Base-by-base conservation (phyloP, 2,329 filamentous ascomycete species). In the Leptographium lundbergii region DNA sequence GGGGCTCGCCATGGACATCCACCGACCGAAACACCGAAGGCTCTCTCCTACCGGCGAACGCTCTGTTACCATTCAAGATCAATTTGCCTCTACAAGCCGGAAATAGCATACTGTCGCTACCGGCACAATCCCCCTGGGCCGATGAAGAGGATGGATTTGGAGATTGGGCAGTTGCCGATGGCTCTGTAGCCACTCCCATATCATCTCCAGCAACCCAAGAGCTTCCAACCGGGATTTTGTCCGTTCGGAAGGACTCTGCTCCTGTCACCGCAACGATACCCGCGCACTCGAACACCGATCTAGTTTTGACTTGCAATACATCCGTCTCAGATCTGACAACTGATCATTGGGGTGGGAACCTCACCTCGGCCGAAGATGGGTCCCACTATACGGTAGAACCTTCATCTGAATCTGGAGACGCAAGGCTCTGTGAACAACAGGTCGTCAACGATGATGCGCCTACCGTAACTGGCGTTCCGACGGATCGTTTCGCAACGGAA, bases 1-100 rank as follows among this genome's bases (percentile, higher is more conserved):
- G 81, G 81, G 78, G 77, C 70, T 82, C 80, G 65, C 81, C 81
- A 70, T 83, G 81, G 81, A 75, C 77, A 61, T 73, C 73, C 60
- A 67, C 72, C 67, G 69, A 78, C 65, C 63, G 65, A 47, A 64
- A 68, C 60, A 69, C 9, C 34, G 9, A 42, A 34, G 47, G 52
- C 24, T 19, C 34, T 17, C 25, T 19, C 19, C 39, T 22, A 14
- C 11, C 39, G 25, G 3, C 54, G 19, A 25, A 51, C 24, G 24
- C 17, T 14, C 13, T 11, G 13, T 39, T 47, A 22, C 14, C 56
- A 17, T 24, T 45, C 34, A 34, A 24, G 4, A 14, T 32, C n/a
- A 36, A 10, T 22, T 47, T 39, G 13, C n/a, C 25, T 22, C 5
- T 56, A 70, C 73, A 53, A 65, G 66, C 27, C 64, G 13, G 65